Evolutionary conservation across 2,329 filamentous ascomycete genomes (phyloP).

Genomic region (Microdochium trichocladiopsis): DNA sequence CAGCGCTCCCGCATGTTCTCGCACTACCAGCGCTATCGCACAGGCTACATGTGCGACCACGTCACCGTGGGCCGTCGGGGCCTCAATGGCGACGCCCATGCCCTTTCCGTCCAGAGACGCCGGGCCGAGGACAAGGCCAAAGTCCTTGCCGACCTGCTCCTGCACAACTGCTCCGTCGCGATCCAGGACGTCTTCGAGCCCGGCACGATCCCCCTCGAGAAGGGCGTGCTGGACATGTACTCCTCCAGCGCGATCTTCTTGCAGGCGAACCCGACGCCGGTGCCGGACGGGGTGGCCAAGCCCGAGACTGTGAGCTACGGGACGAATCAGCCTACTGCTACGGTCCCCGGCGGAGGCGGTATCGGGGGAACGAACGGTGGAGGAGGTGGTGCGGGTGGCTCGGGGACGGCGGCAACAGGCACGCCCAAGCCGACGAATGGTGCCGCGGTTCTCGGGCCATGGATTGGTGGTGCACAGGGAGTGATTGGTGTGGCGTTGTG

Average conservation of each 20-base stretch:
- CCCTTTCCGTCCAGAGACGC: neutral
- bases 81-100: neutral
- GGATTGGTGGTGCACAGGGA: no score
- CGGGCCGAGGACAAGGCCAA: neutral
- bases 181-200: neutral
- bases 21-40: neutral
- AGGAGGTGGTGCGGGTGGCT: neutral
- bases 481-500: no score
- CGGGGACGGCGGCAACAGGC: neutral
- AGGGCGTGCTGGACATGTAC: neutral
- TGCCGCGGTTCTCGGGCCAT: neutral
- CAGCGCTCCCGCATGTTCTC: neutral
- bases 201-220: neutral
- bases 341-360: neutral
- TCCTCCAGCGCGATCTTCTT: neutral
- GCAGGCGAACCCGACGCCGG: neutral
- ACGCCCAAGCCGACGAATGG: neutral
- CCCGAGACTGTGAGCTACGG: neutral
- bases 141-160: neutral
- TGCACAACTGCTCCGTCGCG: neutral
- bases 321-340: neutral
- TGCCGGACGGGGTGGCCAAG: neutral
- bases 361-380: neutral
- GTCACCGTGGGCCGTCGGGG: neutral
- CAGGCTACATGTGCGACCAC: neutral